These are phyloP conservation scores for Magnusiomyces tetraspermus DNA, from an alignment of 1,139 yeast species.

Conservation along the genomic window DNA sequence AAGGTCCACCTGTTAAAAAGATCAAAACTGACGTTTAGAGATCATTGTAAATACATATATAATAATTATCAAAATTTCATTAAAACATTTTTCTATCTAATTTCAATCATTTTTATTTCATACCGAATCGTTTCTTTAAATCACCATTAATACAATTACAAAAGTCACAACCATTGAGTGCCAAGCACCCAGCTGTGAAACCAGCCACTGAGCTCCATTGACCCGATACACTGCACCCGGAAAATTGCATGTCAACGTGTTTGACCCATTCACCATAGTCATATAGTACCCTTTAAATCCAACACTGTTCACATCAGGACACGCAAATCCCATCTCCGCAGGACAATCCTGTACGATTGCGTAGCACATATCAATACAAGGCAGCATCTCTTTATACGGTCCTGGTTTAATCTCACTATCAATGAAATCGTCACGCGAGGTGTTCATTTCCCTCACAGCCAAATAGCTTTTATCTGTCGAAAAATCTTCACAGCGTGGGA, in stretches of 20 bases:
- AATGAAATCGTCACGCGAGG: slow-evolving; percentile 55
- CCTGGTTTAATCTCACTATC: slow-evolving; percentile 51
- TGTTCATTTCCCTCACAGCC: slow-evolving; percentile 39
- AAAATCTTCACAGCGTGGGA: slow-evolving; percentile 71
- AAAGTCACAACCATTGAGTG: neutral
- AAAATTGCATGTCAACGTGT: slow-evolving; percentile 8
- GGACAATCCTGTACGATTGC: slow-evolving; percentile 81
- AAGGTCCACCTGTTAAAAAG: neutral
- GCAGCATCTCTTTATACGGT: slow-evolving; percentile 68
- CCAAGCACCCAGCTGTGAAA: neutral
- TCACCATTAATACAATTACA: neutral
- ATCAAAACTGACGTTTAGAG: neutral
- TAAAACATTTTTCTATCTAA: too few relatives aligned
- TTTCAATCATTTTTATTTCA: too few relatives aligned
- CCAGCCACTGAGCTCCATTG: neutral
- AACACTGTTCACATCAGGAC: slow-evolving; percentile 37
- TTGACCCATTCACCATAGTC: neutral
- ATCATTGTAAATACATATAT: neutral
- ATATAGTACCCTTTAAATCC: slow-evolving; percentile 14
- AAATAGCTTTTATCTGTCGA: slow-evolving; percentile 42
- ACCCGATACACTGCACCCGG: slow-evolving; percentile 14
- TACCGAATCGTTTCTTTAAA: too few relatives aligned
- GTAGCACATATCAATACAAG: slow-evolving; percentile 76
- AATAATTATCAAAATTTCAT: too few relatives aligned
- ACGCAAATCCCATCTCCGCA: slow-evolving; percentile 56